Conservation (phyloP, 2,329 filamentous ascomycete species). For the Hymenoscyphus repandus region DNA sequence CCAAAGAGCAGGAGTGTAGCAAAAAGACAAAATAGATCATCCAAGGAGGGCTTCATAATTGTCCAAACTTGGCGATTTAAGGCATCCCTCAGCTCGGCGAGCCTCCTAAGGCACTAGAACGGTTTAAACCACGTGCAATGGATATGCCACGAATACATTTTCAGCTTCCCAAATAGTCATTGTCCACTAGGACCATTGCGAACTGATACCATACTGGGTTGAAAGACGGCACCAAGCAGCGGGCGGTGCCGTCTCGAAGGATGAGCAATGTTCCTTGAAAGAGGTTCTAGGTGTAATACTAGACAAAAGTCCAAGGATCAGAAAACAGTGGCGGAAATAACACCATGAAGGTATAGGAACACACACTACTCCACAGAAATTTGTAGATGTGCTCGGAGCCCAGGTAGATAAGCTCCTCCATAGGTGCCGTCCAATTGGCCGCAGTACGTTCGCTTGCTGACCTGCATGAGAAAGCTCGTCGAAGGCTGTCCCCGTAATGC, state of each 20-base stretch:
- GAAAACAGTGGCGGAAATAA: too few relatives aligned
- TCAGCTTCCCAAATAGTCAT: neutral
- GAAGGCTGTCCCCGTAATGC: neutral
- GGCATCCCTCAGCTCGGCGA: neutral
- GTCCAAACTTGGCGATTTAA: neutral
- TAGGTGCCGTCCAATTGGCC: neutral
- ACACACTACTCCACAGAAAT: too few relatives aligned
- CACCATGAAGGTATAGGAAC: too few relatives aligned
- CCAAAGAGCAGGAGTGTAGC: neutral
- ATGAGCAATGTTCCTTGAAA: too few relatives aligned
- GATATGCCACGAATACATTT: neutral
- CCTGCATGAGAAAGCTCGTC: slow-evolving; percentile 11
- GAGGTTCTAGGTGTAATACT: too few relatives aligned
- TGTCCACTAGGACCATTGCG: neutral
- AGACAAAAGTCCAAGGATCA: too few relatives aligned
- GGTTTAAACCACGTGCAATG: neutral
- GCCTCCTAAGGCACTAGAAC: slow-evolving; percentile 1
- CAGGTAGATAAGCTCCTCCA: slow-evolving; percentile 4
- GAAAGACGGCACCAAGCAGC: neutral
- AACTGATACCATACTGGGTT: neutral
- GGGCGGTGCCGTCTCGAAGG: too few relatives aligned
- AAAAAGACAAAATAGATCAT: neutral
- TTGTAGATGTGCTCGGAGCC: slow-evolving; percentile 1
- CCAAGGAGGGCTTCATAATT: neutral
- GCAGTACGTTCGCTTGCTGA: slow-evolving; percentile 14